phyloP scores from a whole-genome alignment of 2,329 filamentous ascomycete species.

The Aspergillus tamarii region DNA sequence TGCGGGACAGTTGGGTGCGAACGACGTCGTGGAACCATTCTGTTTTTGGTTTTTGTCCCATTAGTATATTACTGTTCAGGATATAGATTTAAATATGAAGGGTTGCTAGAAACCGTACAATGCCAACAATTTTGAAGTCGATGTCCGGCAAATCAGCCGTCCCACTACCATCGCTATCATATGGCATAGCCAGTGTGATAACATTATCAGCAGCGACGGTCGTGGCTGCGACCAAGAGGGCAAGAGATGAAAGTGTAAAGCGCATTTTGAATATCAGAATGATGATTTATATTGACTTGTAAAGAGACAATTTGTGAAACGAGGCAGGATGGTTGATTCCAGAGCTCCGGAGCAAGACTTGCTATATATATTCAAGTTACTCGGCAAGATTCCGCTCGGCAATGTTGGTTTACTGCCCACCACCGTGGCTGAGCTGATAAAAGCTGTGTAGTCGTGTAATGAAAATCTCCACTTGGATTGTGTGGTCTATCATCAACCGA shows the following conservation, averaged over 20 bases:
- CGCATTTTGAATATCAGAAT: neutral
- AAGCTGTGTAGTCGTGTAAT: neutral
- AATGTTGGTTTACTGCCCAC: neutral
- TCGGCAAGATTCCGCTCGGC: neutral
- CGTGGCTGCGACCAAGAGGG: neutral
- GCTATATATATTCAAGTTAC: neutral
- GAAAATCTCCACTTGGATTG: neutral
- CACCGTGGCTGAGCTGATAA: neutral
- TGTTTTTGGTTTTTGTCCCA: neutral
- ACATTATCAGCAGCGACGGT: neutral
- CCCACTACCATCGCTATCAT: neutral
- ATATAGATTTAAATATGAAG: neutral
- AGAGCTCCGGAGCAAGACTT: neutral
- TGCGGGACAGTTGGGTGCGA: neutral
- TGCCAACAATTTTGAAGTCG: neutral
- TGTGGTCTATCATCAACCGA: no score
- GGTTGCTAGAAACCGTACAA: neutral
- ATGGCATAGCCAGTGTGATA: neutral
- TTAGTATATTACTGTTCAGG: neutral
- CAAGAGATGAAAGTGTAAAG: neutral
- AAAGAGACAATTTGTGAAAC: no score
- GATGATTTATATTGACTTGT: neutral
- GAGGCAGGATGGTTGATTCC: no score
- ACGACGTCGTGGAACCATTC: neutral
- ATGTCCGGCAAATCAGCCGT: accelerated